These are phyloP conservation scores for Ogataea nitratoaversa DNA, from an alignment of 805 yeast species.

Conservation along the genomic window DNA sequence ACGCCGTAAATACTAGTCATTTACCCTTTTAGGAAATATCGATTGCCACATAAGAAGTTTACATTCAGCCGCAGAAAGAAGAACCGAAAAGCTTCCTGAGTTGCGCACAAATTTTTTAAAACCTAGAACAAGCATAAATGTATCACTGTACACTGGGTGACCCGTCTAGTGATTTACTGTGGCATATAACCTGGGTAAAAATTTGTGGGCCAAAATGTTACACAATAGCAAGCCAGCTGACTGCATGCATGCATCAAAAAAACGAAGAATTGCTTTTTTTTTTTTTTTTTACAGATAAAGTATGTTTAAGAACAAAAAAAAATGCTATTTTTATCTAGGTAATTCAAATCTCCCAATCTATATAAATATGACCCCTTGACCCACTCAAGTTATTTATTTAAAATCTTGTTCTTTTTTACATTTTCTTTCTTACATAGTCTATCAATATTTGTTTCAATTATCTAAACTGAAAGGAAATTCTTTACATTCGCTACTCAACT, in stretches of 20 bases:
- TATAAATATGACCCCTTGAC: not conserved
- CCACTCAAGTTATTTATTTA: not conserved
- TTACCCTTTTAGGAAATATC: not conserved
- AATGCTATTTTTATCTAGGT: too few species aligned
- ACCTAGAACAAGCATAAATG: too few species aligned
- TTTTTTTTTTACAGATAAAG: too few species aligned
- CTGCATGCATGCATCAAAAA: too few species aligned
- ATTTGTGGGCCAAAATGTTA: too few species aligned
- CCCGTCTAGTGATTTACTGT: too few species aligned
- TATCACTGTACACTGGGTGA: too few species aligned
- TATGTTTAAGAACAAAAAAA: too few species aligned
- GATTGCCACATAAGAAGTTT: not conserved
- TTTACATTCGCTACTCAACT: conserved; percentile 3
- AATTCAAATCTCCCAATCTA: not conserved
- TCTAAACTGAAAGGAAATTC: not conserved
- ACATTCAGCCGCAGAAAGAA: not conserved
- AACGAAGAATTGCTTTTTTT: too few species aligned
- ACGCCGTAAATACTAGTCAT: not conserved
- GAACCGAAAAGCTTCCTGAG: not conserved
- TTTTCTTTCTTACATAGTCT: not conserved
- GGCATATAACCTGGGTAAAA: too few species aligned
- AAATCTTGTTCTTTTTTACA: not conserved
- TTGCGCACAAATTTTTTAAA: too few species aligned
- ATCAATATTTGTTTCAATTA: not conserved
- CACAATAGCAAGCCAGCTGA: too few species aligned